Evolutionary conservation across 1,284 basidiomycete species (phyloP).

Genomic region (Phlebopus sp.): DNA sequence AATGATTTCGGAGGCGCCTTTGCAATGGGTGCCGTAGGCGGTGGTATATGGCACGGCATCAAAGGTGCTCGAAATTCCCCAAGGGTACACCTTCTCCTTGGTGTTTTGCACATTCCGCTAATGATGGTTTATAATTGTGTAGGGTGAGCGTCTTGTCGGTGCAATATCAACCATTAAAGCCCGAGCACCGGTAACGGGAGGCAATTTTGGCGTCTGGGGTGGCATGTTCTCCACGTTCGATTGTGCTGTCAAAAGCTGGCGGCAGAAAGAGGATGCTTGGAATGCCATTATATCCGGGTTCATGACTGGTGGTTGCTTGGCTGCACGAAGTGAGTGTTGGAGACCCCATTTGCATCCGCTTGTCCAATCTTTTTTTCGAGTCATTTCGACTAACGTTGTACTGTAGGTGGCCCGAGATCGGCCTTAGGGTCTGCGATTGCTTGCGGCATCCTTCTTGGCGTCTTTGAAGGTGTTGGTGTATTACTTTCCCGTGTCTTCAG

Average conservation of each 20-base stretch:
- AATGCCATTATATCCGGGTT: constrained; percentile 99
- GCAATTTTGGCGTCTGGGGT: constrained; percentile 98
- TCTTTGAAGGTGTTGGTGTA: constrained; percentile 94
- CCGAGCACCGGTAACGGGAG: constrained; percentile 95
- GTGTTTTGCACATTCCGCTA: not conserved
- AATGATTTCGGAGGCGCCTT: constrained; percentile 98
- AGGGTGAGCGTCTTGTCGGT: constrained; percentile 91
- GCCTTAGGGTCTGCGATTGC: constrained; percentile 91
- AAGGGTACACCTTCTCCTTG: constrained; percentile 49
- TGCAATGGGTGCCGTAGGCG: constrained; percentile 93
- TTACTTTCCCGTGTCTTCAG: constrained; percentile 82
- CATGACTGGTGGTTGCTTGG: constrained; percentile 95
- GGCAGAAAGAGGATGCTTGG: constrained; percentile 99
- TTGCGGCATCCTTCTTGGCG: constrained; percentile 95
- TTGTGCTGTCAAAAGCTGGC: constrained; percentile 94
- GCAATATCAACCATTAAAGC: constrained; percentile 98
- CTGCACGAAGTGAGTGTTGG: constrained; percentile 79
- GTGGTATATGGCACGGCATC: constrained; percentile 98
- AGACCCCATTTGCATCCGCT: constrained; percentile 1
- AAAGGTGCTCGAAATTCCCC: constrained; percentile 98
- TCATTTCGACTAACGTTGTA: constrained; percentile 10
- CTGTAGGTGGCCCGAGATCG: constrained; percentile 84
- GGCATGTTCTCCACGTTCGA: constrained; percentile 97
- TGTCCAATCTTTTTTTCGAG: not conserved
- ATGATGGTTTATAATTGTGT: constrained; percentile 33